Conservation (phyloP, 345 rosid species). For the Mangifera indica region DNA sequence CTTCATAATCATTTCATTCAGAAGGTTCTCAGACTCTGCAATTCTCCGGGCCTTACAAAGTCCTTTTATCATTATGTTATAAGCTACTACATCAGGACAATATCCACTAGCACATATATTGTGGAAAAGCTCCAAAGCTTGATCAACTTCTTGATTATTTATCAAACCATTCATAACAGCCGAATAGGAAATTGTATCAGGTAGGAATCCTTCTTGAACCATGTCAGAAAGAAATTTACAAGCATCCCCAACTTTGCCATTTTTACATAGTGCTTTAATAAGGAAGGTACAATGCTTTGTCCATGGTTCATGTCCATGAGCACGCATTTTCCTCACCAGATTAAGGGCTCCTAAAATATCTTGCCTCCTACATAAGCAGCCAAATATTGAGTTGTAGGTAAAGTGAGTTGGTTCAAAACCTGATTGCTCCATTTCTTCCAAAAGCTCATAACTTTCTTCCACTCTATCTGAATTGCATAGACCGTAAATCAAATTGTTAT, state of each 20-base stretch:
- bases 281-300: conserved; percentile 68
- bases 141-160: conserved; percentile 51
- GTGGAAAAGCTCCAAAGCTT: conserved; percentile 62
- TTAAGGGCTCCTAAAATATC: conserved; percentile 60
- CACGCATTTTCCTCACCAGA: conserved; percentile 63
- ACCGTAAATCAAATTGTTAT: conserved; percentile 54
- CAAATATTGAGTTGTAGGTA: conserved; percentile 63
- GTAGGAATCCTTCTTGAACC: conserved; percentile 71
- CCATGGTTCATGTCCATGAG: conserved; percentile 78
- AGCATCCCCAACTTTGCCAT: conserved; percentile 57
- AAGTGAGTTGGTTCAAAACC: conserved; percentile 67
- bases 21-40: conserved; percentile 54
- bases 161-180: conserved; percentile 71
- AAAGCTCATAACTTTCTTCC: conserved; percentile 56
- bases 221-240: conserved; percentile 58
- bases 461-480: conserved; percentile 66
- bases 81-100: conserved; percentile 78
- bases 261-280: conserved; percentile 54
- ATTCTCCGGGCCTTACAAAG: conserved; percentile 61
- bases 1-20: conserved; percentile 60
- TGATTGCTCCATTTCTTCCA: conserved; percentile 54
- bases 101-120: conserved; percentile 53
- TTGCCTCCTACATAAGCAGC: conserved; percentile 63
- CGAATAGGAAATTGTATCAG: conserved; percentile 72
- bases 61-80: conserved; percentile 71